Percentiles rank a stretch among this genome's conserved stretches.
These are phyloP conservation scores for Pilaira anomala DNA, from an alignment of 192 early-diverging fungal genomes.

Conservation along the genomic window DNA sequence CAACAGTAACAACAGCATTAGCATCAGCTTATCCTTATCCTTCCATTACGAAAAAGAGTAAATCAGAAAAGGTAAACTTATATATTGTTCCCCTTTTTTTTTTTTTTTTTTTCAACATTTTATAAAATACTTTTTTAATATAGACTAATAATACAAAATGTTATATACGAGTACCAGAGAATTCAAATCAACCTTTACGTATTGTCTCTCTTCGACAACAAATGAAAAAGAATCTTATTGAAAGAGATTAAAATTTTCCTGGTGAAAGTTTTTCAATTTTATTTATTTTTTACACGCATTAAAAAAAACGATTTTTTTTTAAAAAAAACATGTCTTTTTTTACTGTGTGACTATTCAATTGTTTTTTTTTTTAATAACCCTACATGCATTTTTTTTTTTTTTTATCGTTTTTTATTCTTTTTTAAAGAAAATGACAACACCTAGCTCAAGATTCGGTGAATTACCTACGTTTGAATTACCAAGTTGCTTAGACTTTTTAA, in stretches of 20 bases:
- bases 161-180: conserved; percentile 16
- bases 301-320: too few relatives aligned
- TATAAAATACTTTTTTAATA: background rate
- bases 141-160: conserved; percentile 15
- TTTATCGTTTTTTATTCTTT: background rate
- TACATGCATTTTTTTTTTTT: too few relatives aligned
- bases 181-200: conserved; percentile 8
- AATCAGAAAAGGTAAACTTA: conserved; percentile 5
- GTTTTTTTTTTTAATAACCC: too few relatives aligned
- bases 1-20: too few relatives aligned
- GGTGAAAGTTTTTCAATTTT: too few relatives aligned
- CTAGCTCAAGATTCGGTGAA: conserved; percentile 13
- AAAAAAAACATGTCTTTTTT: too few relatives aligned
- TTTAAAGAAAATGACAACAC: conserved; percentile 11
- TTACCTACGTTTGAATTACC: conserved; percentile 32
- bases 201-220: conserved; percentile 9
- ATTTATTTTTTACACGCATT: too few relatives aligned
- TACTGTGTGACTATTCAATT: too few relatives aligned
- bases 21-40: conserved; percentile 1
- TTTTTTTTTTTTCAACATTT: too few relatives aligned
- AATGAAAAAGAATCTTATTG: conserved; percentile 3
- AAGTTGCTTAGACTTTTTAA: conserved; percentile 27
- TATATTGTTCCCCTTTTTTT: too few relatives aligned
- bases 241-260: background rate
- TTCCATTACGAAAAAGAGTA: background rate